Evolutionary conservation across 78 protist genomes (phyloP).

Genomic region (Dictyostelium discoideum): dicty_2.7 NC_007091.3:4421501-4422000

Average conservation of each 20-base stretch:
- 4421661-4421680: slow-evolving; percentile 8
- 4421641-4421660: not conserved
- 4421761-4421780: not conserved
- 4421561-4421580: not conserved
- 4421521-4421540: not conserved
- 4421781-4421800: not conserved
- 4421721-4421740: not conserved
- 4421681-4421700: slow-evolving; percentile 5
- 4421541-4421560: not conserved
- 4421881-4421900: not conserved
- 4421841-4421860: slow-evolving; percentile 28
- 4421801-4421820: slow-evolving; percentile 1
- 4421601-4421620: not conserved
- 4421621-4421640: slow-evolving; percentile 54
- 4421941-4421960: not conserved
- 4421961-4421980: slow-evolving; percentile 54
- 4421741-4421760: not conserved
- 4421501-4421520: not conserved
- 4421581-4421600: not conserved
- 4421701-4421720: not conserved
- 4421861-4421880: slow-evolving; percentile 8
- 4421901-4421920: slow-evolving; percentile 23
- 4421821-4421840: slow-evolving; percentile 40
- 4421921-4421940: not conserved
- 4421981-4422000: slow-evolving; percentile 47